Evolutionary conservation across 2,329 filamentous ascomycete species (phyloP).

Genomic region (Oidium heveae): DNA sequence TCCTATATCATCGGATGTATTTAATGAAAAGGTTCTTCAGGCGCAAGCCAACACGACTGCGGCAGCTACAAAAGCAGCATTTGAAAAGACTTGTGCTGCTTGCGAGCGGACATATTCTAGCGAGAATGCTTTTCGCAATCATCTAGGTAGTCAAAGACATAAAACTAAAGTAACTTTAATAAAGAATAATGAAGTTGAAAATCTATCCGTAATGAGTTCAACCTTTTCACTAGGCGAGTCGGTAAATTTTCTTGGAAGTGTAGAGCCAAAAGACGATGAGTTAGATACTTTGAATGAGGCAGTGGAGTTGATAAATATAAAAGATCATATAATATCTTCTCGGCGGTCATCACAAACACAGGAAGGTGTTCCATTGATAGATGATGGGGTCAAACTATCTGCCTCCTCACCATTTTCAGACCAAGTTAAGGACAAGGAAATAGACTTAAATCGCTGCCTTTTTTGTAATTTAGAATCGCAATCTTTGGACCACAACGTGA

Average conservation of each 20-base stretch:
- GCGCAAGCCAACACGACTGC: conserved; percentile 66
- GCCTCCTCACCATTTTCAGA: not conserved
- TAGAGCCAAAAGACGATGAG: conserved; percentile 17
- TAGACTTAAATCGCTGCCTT: conserved; percentile 32
- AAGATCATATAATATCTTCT: too few relatives aligned
- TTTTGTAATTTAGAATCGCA: conserved; percentile 82
- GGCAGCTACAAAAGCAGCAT: conserved; percentile 68
- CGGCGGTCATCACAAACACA: not conserved
- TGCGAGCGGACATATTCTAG: conserved; percentile 91
- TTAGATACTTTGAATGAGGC: conserved; percentile 38
- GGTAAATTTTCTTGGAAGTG: conserved; percentile 13
- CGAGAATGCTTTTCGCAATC: conserved; percentile 86
- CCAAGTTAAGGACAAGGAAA: not conserved
- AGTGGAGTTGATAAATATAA: not conserved
- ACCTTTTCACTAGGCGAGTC: conserved; percentile 74
- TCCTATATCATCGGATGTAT: conserved; percentile 74
- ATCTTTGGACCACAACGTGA: conserved; percentile 46
- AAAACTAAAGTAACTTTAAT: conserved; percentile 34
- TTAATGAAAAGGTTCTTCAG: conserved; percentile 84
- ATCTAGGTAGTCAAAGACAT: conserved; percentile 77
- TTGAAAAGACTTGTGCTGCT: conserved; percentile 55
- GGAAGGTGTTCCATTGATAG: not conserved
- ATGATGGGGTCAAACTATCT: not conserved
- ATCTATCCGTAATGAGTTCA: conserved; percentile 66
- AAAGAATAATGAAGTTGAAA: conserved; percentile 29